Evolutionary conservation across 345 rosid genomes (phyloP).

Genomic region (Clausena lansium): DNA sequence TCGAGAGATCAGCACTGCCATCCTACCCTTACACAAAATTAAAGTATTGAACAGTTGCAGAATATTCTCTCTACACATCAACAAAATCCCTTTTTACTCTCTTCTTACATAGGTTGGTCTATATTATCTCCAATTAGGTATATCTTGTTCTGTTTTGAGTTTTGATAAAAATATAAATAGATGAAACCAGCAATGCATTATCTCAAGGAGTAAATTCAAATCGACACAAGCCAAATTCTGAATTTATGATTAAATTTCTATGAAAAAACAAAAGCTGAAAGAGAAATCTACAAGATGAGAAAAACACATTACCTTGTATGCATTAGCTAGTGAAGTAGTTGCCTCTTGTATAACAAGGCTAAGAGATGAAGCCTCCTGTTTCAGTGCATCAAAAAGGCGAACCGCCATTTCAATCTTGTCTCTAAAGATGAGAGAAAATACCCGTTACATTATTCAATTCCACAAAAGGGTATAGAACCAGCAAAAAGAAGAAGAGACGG

Average conservation of each 20-base stretch:
- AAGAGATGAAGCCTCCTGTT: constrained; percentile 67
- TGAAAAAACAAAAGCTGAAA: neutral
- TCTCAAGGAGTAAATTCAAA: neutral
- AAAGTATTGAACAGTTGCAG: neutral
- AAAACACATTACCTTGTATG: constrained; percentile 62
- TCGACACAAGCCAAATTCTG: neutral
- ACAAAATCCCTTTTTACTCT: neutral
- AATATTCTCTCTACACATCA: neutral
- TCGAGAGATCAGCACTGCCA: neutral
- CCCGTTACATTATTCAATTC: constrained; percentile 9
- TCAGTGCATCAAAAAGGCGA: constrained; percentile 85
- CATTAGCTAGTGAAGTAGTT: constrained; percentile 71
- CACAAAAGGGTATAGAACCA: constrained; percentile 21
- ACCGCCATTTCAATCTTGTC: constrained; percentile 89
- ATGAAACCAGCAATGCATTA: neutral
- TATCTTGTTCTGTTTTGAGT: neutral
- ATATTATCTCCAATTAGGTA: neutral
- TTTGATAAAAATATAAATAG: neutral
- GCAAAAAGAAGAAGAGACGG: constrained; percentile 15
- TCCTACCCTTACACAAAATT: neutral
- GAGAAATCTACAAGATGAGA: neutral
- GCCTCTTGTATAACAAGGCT: constrained; percentile 85
- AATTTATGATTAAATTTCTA: neutral
- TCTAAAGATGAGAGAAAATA: constrained; percentile 42
- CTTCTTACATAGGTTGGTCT: neutral